Base-by-base conservation (phyloP, 2,329 filamentous ascomycete genomes). In the Cladosporium sp. region DNA sequence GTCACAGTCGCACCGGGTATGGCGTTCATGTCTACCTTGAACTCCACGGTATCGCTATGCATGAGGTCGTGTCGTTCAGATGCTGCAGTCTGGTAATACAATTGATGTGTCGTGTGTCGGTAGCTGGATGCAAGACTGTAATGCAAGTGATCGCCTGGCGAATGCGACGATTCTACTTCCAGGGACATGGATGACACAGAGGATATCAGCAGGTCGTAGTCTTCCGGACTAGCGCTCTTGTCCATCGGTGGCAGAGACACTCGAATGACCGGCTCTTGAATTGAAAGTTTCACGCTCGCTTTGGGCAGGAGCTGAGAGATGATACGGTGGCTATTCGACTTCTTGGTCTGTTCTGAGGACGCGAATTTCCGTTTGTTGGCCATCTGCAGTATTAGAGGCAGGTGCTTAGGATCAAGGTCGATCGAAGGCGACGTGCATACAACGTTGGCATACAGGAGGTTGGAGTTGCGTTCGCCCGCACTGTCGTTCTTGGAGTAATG, bases 161-260 rank as follows among this genome's bases (percentile, higher is more conserved):
- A 95, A 78, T 99, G 95, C n/a, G 93, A 97, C 0, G 95, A 97
- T 74, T 99, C 95, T 57, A 96, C 85, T 73, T 99, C 95, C 26
- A 98, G 81, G 0, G 94, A 96, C 44, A 98, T 88, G 0, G 94
- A 97, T 0, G 96, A 98, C 12, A 97, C 92, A 2, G 93, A 95
- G 1, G 92, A 97, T 57, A 99, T 97, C 53, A 99, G 90, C 33
- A 99, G 84, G 74, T 99, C 95, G 71, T 95, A 98, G 70, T 98
- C 93, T 67, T 93, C 91, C 0, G 88, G 84, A 29, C 88, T 86
- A 49, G 78, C 78, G 4, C 76, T 75, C 5, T 81, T 77, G 67
- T 90, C 86, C 68, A 95, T 87, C 0, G 94, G 89, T 5, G 93
- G 93, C 5, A 99, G 82, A 8, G 93, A 88, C 69, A 99, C 93